Evolutionary conservation across 441 rosid genomes (phyloP), one percentile per base, ranked within the genome.

Genomic region (Gossypium trilobum): DNA sequence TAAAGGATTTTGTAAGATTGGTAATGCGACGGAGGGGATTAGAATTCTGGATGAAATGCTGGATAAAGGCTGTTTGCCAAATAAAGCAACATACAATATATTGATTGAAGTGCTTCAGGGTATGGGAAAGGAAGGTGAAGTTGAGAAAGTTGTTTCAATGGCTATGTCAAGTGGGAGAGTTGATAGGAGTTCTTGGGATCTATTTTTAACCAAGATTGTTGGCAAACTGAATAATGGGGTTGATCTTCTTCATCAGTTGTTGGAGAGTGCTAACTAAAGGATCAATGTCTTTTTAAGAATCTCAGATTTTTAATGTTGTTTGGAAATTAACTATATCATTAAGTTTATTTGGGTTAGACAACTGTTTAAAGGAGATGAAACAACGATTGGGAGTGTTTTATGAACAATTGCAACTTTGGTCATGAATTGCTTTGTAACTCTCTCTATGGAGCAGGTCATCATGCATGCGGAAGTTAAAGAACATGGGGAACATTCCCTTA

Each of bases 21-120:
- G 97, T 20, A 91, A 79, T 75, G 85, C 73, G 16, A 86, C 79
- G 60, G 97, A 91, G 77, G 92, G 95, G 42, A 50, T 85, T 5
- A 81, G 90, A 67, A 73, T 87, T 76, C 82, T 93, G 16, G 87
- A 89, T 69, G 98, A 93, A 80, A 93, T 93, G 98, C 75, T 87
- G 75, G 91, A 82, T 72, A 82, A 78, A 65, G 85, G 85, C 22
- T 93, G 92, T 69, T 62, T 71, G 51, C 97, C 98, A 17, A 80
- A 87, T 72, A 86, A 75, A 61, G 78, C 76, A 8, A 88, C 90
- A 13, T 91, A 82, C 56, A 71, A 70, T 57, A 63, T 81, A 16
- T 63, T 93, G 88, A 85, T 89, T 1, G 82, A 87, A 27, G 88
- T 86, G 55, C 77, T 93, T n/a, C 69, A 54, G 63, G 65, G 69